Base-by-base conservation (phyloP, 192 early-diverging fungal species). In the Gigaspora rosea region DNA sequence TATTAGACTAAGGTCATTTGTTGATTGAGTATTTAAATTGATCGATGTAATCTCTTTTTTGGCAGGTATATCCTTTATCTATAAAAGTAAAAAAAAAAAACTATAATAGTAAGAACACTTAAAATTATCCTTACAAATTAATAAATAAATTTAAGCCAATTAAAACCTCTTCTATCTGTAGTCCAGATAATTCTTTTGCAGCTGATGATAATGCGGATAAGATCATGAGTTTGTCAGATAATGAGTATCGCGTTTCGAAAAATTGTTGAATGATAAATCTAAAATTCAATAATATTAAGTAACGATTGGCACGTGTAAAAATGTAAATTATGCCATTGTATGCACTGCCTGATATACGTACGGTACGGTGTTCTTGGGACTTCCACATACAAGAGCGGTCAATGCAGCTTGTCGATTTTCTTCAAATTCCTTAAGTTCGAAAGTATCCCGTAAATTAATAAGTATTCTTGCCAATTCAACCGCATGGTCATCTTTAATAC, bases 191-290 rank as follows among this genome's bases (percentile, higher is more conserved):
- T 67, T 65, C 75, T 63, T 46, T 50, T 18, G 63, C 75, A 22
- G 61, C 48, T 50, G 32, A 27, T 51, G 75, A 65, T 15, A 76
- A 47, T 52, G 20, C 49, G 15, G 62, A 56, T n/a, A 76, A 57
- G 27, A 76, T 67, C 46, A 48, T 52, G 36, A 51, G 48, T 12
- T 27, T 66, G 32, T 76, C 50, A 4, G 62, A 33, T 22, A 76
- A 46, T 8, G 75, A 76, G 32, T 59, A 51, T 56, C 27, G 22
- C 11, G 66, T 76, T 76, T 67, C 50, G 22, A 76, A 65, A 36
- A 76, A 76, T 41, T 76, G 36, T 67, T 76, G 48, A 54, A 76
- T 67, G 51, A 76, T 50, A 27, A 18, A 65, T 6, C 75, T 76
- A n/a, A 41, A 54, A 7, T 27, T 27, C 3, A 54, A 12, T 2